Evolutionary conservation across 139 green algal genomes (phyloP), one percentile per base, ranked within the genome.

Genomic region (Chloropicon primus): DNA sequence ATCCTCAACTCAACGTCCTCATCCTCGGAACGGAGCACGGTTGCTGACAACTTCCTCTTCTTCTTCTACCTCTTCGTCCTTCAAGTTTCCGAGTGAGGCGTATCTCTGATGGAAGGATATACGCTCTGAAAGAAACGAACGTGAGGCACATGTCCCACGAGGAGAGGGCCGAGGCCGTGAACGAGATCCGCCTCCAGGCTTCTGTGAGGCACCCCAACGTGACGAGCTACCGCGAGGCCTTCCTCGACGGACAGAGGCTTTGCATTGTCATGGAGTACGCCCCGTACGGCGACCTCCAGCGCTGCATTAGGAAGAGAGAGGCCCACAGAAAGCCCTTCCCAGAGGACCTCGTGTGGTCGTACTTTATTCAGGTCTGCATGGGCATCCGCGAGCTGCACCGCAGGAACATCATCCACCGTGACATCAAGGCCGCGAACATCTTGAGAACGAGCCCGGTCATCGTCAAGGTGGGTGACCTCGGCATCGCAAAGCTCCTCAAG

Each of bases 231-330:
- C 78, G 93, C 75, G 90, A 94, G 80, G 86, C 89, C 2, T 94
- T 94, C 73, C 74, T 93, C 29, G 84, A 90, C 77, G 86, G 87
- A 28, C 88, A 88, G 81, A 85, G 86, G 79, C 86, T 94, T 26
- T 92, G 87, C 76, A 91, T 92, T 54, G 86, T 94, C 5, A 93
- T 94, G 90, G 90, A 94, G 80, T 93, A 88, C 77, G 89, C 89
- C 0, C 84, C 85, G 2, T 86, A 87, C 78, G 89, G 89, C 0
- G 89, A 93, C 82, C 78, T 94, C 10, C 71, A 72, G 0, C 82
- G 85, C 72, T 87, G 86, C 81, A 90, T 91, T 80, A 74, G 71
- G 76, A 91, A 72, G 77, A 86, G 83, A 5, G 76, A 83, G 21
- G 80, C 88, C 72, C 79, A 85, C 10, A 79, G 83, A 21, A 81